Conservation (phyloP, 1,284 basidiomycete genomes). For the Coniferiporia weirii region DNA sequence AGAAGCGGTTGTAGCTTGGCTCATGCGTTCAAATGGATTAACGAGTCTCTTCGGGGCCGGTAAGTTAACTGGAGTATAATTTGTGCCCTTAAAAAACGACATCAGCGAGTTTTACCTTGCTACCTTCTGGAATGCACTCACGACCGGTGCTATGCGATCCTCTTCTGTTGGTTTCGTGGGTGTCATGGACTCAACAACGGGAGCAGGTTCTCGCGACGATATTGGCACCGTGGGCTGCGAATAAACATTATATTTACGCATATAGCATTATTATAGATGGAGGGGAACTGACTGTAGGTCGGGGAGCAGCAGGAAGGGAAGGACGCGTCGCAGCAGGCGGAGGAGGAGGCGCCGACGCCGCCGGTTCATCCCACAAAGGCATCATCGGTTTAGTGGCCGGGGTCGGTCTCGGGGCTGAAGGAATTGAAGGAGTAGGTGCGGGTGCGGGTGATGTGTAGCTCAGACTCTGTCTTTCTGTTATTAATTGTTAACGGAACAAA, state of each 20-base stretch:
- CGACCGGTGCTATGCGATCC: conserved; percentile 74
- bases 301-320: conserved; percentile 35
- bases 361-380: conserved; percentile 36
- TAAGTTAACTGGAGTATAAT: conserved; percentile 83
- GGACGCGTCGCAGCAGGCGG: conserved; percentile 49
- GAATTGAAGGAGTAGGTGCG: conserved; percentile 30
- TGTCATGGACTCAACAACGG: conserved; percentile 39
- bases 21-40: conserved; percentile 72
- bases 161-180: conserved; percentile 69
- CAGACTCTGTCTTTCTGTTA: conserved; percentile 24
- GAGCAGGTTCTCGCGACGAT: conserved; percentile 35
- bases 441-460: conserved; percentile 27
- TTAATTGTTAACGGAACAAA: not conserved
- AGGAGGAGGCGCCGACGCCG: conserved; percentile 36
- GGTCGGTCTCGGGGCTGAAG: conserved; percentile 41
- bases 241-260: conserved; percentile 19
- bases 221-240: conserved; percentile 21
- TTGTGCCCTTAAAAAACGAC: conserved; percentile 51
- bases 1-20: conserved; percentile 39
- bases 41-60: conserved; percentile 80
- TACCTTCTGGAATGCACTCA: conserved; percentile 23
- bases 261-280: conserved; percentile 18
- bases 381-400: conserved; percentile 38
- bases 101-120: not conserved
- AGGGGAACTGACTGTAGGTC: conserved; percentile 27